Conservation (phyloP, 371 early-diverging fungal genomes). For the Saksenaea oblongispora region DNA sequence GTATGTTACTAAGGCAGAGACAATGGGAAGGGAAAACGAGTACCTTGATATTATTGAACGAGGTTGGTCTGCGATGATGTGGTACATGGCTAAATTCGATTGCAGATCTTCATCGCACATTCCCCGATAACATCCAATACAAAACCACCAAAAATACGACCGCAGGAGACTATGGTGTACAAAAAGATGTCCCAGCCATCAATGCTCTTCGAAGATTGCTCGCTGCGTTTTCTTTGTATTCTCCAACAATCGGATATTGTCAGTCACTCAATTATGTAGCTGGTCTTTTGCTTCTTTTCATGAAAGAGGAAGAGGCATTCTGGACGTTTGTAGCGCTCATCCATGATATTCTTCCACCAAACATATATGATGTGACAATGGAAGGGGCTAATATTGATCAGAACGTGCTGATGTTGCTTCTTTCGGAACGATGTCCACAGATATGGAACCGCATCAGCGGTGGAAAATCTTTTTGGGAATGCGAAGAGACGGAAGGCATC, state of each 20-base stretch:
- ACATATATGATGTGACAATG: conserved; percentile 79
- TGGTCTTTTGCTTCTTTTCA: conserved; percentile 78
- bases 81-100: neutral
- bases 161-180: conserved; percentile 21
- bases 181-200: conserved; percentile 57
- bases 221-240: conserved; percentile 66
- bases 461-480: conserved; percentile 57
- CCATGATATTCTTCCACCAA: conserved; percentile 74
- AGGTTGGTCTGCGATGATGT: conserved; percentile 17
- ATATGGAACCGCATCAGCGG: conserved; percentile 54
- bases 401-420: conserved; percentile 69
- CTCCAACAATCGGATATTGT: conserved; percentile 82
- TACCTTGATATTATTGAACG: conserved; percentile 78
- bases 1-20: conserved; percentile 55
- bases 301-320: conserved; percentile 78
- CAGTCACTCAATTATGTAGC: conserved; percentile 87
- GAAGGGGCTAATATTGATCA: conserved; percentile 83
- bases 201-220: conserved; percentile 70
- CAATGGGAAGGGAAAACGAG: conserved; percentile 57
- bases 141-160: conserved; percentile 33
- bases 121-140: conserved; percentile 77
- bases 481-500: conserved; percentile 47
- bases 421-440: conserved; percentile 58
- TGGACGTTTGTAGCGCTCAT: conserved; percentile 79
- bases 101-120: conserved; percentile 80